Base-by-base conservation (phyloP, 179 eudicot genomes). In the Sideroxylon spinosum region DNA sequence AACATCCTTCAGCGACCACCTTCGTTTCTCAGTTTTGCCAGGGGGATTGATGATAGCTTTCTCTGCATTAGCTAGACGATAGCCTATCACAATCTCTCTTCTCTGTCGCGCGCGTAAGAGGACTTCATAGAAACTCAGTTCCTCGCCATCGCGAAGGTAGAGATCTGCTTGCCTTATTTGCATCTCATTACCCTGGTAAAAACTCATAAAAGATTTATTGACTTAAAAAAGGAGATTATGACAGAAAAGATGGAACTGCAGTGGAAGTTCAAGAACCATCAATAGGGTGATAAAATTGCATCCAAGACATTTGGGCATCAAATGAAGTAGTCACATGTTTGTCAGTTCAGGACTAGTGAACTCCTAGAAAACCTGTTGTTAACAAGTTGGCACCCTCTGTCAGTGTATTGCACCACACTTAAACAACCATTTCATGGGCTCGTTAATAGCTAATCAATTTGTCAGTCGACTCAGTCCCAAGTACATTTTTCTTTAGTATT, bases 1-100 rank as follows among this genome's bases (percentile, higher is more conserved):
- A 68, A 86, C 89, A 62, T 88, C 91, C 78, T 81, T 79, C 12
- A 60, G 17, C 6, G 89, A 88, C 91, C 91, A 88, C 67, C 53
- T 79, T 55, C 80, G 71, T 56, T 81, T 82, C 71, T 82, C 91
- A 67, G 67, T 78, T 75, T 88, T 88, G 2, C 67, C 81, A 1
- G 86, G 79, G 44, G 91, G 91, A 80, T 88, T 88, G 68, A 88
- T 86, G 13, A 86, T 73, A 22, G 91, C 91, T 88, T 77, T 88
- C 78, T 88, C 91, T 22, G 82, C 77, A 81, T 84, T 63, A 71
- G 85, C 84, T 37, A 64, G 48, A 20, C 91, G 87, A 78, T 82
- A 86, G 0, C 91, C 89, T 50, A 88, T 88, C 76, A 84, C 79
- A 22, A 88, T 81, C 79, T 88, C 91, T 60, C 89, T 84, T 68